Evolutionary conservation across 805 yeast species (phyloP), one percentile per base, ranked within the genome.

Genomic region (Yamadazyma sp.): DNA sequence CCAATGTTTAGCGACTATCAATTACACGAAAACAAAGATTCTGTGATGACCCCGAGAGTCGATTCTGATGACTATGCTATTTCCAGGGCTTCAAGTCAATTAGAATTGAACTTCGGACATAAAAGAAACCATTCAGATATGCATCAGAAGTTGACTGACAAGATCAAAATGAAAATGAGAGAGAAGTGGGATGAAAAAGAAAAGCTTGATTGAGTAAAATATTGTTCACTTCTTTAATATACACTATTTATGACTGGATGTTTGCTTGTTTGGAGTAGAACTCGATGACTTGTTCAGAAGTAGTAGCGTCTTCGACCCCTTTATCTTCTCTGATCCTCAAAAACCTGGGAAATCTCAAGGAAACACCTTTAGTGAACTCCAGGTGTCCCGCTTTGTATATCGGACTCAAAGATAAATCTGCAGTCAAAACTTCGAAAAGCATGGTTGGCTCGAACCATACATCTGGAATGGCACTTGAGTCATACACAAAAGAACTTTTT

Each of bases 391-490:
- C 95, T 53, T 87, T 87, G 59, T 90, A 90, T 4, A 87, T 70
- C 0, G 98, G 98, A 36, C 95, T 83, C 40, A 88, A 71, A 0
- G 95, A 84, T 35, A 90, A 70, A 61, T 90, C 97, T 0, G 98
- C 98, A 1, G 95, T 85, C 41, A 86, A 67, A 1, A 90, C 95
- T 61, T 90, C 98, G 67, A 93, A 88, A 5, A 90, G 72, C 17
- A 71, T 60, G 0, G 82, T 72, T 6, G 98, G 96, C 53, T 90
- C 95, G 53, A 90, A 84, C 97, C 97, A 90, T 6, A 90, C 88
- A 55, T 90, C 96, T 0, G 98, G 97, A 32, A 68, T 73, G 4
- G 90, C 86, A 48, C 77, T 77, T 2, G 70, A 60, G 53, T 84
- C 93, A 55, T 76, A 87, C 1, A 81, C 71, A 45, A 76, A 78